These are phyloP conservation scores for Polyplosphaeria fusca DNA, from an alignment of 495 filamentous ascomycete species.

Conservation along the genomic window DNA sequence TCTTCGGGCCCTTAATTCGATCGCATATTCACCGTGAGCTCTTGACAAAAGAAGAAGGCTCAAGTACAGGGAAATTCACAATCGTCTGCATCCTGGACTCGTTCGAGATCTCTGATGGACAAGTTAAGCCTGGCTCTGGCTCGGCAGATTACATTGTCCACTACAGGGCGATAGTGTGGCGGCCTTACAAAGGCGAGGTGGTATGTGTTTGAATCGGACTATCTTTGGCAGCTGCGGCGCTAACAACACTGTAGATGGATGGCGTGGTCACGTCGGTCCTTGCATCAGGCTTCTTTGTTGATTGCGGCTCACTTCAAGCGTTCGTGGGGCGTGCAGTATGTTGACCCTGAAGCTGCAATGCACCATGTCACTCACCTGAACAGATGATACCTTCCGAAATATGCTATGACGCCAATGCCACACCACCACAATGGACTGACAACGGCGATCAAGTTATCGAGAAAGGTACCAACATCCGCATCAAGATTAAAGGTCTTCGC, in stretches of 20 bases:
- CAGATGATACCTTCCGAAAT: constrained; percentile 91
- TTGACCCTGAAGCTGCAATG: constrained; percentile 1
- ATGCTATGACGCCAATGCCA: constrained; percentile 74
- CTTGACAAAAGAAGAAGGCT: constrained; percentile 88
- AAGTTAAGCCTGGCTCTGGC: constrained; percentile 83
- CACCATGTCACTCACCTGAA: constrained; percentile 12
- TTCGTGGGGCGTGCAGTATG: constrained; percentile 87
- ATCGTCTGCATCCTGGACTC: constrained; percentile 92
- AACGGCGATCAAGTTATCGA: constrained; percentile 86
- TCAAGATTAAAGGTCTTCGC: constrained; percentile 89
- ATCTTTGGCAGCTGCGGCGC: background rate
- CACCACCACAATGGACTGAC: constrained; percentile 42
- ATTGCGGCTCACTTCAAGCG: constrained; percentile 80
- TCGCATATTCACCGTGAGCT: constrained; percentile 83
- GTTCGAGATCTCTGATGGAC: constrained; percentile 85
- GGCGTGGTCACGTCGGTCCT: constrained; percentile 87
- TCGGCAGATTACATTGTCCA: constrained; percentile 90
- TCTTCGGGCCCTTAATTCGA: constrained; percentile 87
- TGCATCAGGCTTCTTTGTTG: constrained; percentile 85
- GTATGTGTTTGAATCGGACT: constrained; percentile 53
- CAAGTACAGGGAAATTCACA: constrained; percentile 80
- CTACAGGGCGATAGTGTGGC: constrained; percentile 95
- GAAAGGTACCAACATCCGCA: constrained; percentile 84
- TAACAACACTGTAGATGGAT: constrained; percentile 64
- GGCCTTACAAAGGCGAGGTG: constrained; percentile 93